Evolutionary conservation across 305 asterid genomes (phyloP).

Genomic region (Fraxinus sp.): DNA sequence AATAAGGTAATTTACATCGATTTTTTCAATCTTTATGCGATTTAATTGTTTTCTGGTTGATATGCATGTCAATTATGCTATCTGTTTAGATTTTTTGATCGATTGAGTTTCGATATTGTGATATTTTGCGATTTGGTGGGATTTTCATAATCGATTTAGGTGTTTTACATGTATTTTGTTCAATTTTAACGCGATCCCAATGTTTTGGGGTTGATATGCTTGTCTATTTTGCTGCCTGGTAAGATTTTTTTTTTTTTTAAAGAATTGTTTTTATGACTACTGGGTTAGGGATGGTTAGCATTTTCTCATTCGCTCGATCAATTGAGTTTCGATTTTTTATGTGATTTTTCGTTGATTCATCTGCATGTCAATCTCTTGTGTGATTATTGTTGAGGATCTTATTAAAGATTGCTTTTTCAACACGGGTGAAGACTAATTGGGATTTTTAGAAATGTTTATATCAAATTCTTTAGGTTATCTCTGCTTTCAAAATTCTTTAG

Average conservation of each 20-base stretch:
- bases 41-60: not conserved
- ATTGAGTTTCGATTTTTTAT: not conserved
- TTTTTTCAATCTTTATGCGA: conserved; percentile 4
- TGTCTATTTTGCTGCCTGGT: not conserved
- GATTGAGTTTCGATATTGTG: not conserved
- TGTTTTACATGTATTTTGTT: not conserved
- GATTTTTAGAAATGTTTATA: not conserved
- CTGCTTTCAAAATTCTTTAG: not conserved
- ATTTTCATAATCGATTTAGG: not conserved
- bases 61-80: not conserved
- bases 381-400: not conserved
- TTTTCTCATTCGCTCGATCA: not conserved
- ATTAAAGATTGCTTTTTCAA: not conserved
- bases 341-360: not conserved
- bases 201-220: not conserved
- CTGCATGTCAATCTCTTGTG: not conserved
- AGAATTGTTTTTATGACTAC: not conserved
- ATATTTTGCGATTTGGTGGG: not conserved
- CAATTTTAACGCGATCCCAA: not conserved
- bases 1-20: conserved; percentile 29
- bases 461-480: not conserved
- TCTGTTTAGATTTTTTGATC: not conserved
- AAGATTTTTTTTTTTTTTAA: not conserved
- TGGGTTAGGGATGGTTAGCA: not conserved
- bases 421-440: not conserved